Base-by-base conservation (phyloP, 2,329 filamentous ascomycete species). In the Cytospora piceae region DNA sequence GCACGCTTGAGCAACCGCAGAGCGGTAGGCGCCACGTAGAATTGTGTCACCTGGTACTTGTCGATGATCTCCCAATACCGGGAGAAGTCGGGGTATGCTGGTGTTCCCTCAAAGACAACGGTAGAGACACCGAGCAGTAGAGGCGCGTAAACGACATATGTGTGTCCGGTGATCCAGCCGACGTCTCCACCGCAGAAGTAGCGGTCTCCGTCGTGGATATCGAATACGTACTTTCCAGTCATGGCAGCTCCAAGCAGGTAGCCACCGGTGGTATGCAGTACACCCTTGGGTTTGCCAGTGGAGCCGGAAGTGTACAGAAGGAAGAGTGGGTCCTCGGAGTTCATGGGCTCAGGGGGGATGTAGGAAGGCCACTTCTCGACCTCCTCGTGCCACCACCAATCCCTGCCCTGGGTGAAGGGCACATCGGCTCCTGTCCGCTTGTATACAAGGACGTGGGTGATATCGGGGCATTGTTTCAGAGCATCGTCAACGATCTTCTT, bases 401-500 rank as follows among this genome's bases (percentile, higher is more conserved):
- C 95, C 74, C 95, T 89, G 70, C 93, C 93, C 71, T 87, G 80
- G 61, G 93, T 96, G 91, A 91, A 94, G 70, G 94, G 94, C 24
- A 98, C 89, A 61, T 97, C 93, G 58, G 93, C 90, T 61, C 94
- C 94, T 46, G 95, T 99, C 73, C 95, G 91, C 86, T 96, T 94
- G 85, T 90, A 98, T 64, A 99, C 95, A 49, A 99, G 84, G 72
- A 92, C 92, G 78, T 91, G 88, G 52, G 84, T 87, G 70, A 99
- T 91, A 72, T 92, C 90, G 22, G 94, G 94, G 80, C 94, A 98
- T 80, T 97, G 93, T 84, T 95, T 96, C 68, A 99, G 86, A 46
- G 94, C 94, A 76, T 98, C 95, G 75, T 99, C 95, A 71, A 98
- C 95, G 76, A 99, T 98, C 84, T 96, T 96, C 88, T 99, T 98